A percentile compares a stretch with the other conserved stretches of the same genome.
Conservation (phyloP, 257 asterid species). For the Solanum chiquidenum region DNA sequence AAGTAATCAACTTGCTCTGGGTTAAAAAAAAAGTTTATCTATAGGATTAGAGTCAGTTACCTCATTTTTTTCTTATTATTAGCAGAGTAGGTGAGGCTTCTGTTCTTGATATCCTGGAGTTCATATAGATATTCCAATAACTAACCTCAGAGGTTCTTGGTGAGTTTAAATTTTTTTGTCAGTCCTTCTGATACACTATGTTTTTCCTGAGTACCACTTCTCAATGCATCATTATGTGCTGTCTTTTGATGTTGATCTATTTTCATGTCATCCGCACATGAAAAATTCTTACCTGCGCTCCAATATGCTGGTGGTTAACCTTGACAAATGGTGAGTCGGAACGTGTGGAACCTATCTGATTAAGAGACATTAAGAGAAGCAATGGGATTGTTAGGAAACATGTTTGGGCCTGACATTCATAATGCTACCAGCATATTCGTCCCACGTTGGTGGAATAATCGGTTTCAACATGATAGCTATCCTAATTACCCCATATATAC, state of each 20-base stretch:
- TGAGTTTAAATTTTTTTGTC: not conserved
- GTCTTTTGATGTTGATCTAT: slow-evolving; percentile 2
- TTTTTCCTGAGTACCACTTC: not conserved
- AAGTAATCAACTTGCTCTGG: no score
- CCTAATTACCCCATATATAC: slow-evolving; percentile 59
- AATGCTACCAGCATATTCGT: slow-evolving; percentile 59
- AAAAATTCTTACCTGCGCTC: slow-evolving; percentile 86
- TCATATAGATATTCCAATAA: not conserved
- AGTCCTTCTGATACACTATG: not conserved
- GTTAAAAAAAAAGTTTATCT: no score
- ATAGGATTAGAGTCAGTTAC: no score
- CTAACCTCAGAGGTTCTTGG: not conserved
- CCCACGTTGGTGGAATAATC: slow-evolving; percentile 92
- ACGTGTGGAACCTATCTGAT: slow-evolving; percentile 65
- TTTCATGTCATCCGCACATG: slow-evolving; percentile 59
- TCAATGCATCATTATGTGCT: not conserved
- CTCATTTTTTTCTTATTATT: no score
- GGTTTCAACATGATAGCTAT: slow-evolving; percentile 84
- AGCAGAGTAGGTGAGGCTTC: not conserved
- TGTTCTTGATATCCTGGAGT: not conserved
- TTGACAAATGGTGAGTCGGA: slow-evolving; percentile 83
- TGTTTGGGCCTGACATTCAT: slow-evolving; percentile 73
- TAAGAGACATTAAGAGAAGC: slow-evolving; percentile 64
- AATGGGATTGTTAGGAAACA: slow-evolving; percentile 73
- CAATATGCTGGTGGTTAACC: slow-evolving; percentile 69